Conservation (phyloP, 192 early-diverging fungal species). For the Diversispora eburnea region DNA sequence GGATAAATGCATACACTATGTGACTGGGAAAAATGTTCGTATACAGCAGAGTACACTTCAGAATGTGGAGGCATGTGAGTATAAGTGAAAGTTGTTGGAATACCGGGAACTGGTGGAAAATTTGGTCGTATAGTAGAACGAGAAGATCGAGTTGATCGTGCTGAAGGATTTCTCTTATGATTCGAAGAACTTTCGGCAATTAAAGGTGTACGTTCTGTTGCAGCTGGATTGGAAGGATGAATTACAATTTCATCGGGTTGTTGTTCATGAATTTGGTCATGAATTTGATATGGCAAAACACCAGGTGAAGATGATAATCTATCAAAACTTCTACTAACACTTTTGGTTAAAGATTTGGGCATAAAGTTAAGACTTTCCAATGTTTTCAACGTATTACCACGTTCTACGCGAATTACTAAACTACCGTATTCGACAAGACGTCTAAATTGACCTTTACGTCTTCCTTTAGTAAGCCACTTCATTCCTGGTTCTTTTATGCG, state of each 20-base stretch:
- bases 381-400: constrained; percentile 40
- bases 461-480: constrained; percentile 41
- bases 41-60: constrained; percentile 40
- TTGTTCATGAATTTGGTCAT: background rate
- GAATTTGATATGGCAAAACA: background rate
- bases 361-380: constrained; percentile 28
- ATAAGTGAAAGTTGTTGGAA: constrained; percentile 35
- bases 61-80: constrained; percentile 38
- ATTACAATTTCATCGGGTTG: constrained; percentile 8
- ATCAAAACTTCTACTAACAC: constrained; percentile 16
- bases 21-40: constrained; percentile 39
- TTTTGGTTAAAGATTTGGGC: background rate
- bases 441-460: constrained; percentile 31
- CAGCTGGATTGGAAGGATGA: constrained; percentile 3
- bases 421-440: constrained; percentile 34
- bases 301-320: constrained; percentile 21
- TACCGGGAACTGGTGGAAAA: constrained; percentile 28
- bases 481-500: constrained; percentile 39
- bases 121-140: background rate
- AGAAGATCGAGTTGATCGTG: background rate
- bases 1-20: constrained; percentile 41
- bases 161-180: background rate
- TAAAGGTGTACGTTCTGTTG: constrained; percentile 21
- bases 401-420: constrained; percentile 40
- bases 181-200: constrained; percentile 18